phyloP scores from a whole-genome alignment of 2,329 filamentous ascomycete species.

The Venturia effusa region DNA sequence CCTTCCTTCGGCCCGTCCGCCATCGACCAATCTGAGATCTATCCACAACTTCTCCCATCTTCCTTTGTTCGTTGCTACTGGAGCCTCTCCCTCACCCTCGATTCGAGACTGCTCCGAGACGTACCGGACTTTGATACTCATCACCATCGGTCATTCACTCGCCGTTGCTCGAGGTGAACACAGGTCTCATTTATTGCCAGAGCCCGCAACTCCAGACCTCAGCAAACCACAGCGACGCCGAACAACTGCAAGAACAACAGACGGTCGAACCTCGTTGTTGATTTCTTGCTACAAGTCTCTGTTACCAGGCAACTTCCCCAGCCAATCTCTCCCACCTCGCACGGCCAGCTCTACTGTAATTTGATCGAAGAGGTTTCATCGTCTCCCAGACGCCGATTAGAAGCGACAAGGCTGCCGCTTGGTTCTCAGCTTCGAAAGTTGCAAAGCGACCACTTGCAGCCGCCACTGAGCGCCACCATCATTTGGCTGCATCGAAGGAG shows the following conservation, averaged over 20 bases:
- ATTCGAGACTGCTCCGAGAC: background rate
- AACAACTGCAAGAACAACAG: background rate
- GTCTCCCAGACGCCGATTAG: background rate
- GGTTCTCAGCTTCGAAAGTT: background rate
- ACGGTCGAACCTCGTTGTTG: background rate
- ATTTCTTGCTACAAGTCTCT: background rate
- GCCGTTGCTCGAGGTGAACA: background rate
- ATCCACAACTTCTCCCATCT: constrained; percentile 7
- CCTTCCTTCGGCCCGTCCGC: constrained; percentile 3
- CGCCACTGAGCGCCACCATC: constrained; percentile 4
- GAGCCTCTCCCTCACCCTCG: background rate
- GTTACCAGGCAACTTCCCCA: background rate
- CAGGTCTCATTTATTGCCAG: background rate
- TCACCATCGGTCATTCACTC: background rate
- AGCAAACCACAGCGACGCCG: background rate
- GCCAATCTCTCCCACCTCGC: background rate
- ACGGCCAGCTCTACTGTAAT: background rate
- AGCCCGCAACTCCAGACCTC: background rate
- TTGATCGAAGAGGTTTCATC: background rate
- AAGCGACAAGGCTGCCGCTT: background rate
- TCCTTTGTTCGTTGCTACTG: background rate
- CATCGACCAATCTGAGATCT: constrained; percentile 7
- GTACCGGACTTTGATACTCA: background rate
- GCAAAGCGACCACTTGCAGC: constrained; percentile 3
- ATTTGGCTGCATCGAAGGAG: background rate